A percentile compares a stretch with the other conserved stretches of the same genome.
These are phyloP conservation scores for Pyricularia pennisetigena DNA, from an alignment of 2,329 filamentous ascomycete genomes.

Conservation along the genomic window DNA sequence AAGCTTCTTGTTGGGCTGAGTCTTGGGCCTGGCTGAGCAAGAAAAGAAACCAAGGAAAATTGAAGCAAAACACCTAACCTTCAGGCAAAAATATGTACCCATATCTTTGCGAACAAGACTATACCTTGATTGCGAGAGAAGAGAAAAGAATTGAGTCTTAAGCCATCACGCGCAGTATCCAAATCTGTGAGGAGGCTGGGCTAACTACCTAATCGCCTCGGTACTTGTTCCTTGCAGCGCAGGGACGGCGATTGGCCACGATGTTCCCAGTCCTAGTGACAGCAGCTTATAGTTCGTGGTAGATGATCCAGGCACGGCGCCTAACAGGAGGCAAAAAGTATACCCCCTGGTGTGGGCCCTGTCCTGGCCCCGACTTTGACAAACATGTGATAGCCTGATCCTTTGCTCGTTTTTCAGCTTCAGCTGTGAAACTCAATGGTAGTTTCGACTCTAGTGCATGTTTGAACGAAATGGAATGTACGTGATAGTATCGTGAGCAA, in stretches of 20 bases:
- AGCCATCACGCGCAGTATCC: not conserved
- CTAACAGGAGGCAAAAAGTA: not conserved
- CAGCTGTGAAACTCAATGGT: not conserved
- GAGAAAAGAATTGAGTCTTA: not conserved
- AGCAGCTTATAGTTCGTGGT: not conserved
- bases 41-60: not conserved
- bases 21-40: not conserved
- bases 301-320: not conserved
- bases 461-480: not conserved
- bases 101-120: not conserved
- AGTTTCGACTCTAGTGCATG: not conserved
- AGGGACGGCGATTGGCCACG: not conserved
- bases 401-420: not conserved
- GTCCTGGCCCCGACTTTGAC: not conserved
- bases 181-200: not conserved
- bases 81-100: not conserved
- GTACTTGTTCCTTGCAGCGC: not conserved
- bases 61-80: not conserved
- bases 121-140: not conserved
- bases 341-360: not conserved
- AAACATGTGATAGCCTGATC: not conserved
- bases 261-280: not conserved
- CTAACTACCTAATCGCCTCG: not conserved
- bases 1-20: not conserved
- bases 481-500: not conserved